These are phyloP conservation scores for Plasmodium ovale DNA, from an alignment of 169 alveolate species.

Conservation along the genomic window DNA sequence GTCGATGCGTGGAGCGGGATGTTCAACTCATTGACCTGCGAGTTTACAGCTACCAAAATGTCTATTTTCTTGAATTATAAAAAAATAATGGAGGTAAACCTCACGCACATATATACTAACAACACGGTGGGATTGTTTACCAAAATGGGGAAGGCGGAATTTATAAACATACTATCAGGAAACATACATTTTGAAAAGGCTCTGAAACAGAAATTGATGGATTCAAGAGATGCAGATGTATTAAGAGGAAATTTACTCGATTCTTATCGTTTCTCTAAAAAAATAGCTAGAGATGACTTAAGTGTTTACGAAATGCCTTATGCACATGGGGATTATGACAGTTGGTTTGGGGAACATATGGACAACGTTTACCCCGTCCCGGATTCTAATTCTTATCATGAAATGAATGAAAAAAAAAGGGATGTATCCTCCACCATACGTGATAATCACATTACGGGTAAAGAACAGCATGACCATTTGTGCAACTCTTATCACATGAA, in stretches of 20 bases:
- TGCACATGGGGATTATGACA: constrained; percentile 36
- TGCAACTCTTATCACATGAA: constrained; percentile 22
- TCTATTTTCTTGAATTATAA: constrained; percentile 57
- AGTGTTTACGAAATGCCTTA: constrained; percentile 65
- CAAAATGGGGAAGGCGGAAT: constrained; percentile 39
- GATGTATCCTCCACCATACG: background rate
- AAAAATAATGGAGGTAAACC: constrained; percentile 32
- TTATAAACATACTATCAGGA: constrained; percentile 63
- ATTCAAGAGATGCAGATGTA: constrained; percentile 19
- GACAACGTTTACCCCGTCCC: constrained; percentile 65
- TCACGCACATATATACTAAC: background rate
- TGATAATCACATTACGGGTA: background rate
- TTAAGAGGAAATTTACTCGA: constrained; percentile 1
- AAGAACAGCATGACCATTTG: background rate
- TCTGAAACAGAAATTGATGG: constrained; percentile 6
- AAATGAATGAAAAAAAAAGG: background rate
- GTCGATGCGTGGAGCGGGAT: constrained; percentile 7
- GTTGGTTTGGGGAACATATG: background rate
- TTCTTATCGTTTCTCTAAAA: constrained; percentile 64
- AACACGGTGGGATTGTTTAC: constrained; percentile 41
- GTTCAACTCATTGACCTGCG: constrained; percentile 33
- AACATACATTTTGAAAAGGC: constrained; percentile 26
- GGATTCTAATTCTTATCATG: constrained; percentile 49
- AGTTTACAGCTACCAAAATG: constrained; percentile 22
- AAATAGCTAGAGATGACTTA: constrained; percentile 32